These are phyloP conservation scores for Aspergillus fumigatus DNA, from an alignment of 2,329 filamentous ascomycete genomes.

Conservation along the genomic window DNA sequence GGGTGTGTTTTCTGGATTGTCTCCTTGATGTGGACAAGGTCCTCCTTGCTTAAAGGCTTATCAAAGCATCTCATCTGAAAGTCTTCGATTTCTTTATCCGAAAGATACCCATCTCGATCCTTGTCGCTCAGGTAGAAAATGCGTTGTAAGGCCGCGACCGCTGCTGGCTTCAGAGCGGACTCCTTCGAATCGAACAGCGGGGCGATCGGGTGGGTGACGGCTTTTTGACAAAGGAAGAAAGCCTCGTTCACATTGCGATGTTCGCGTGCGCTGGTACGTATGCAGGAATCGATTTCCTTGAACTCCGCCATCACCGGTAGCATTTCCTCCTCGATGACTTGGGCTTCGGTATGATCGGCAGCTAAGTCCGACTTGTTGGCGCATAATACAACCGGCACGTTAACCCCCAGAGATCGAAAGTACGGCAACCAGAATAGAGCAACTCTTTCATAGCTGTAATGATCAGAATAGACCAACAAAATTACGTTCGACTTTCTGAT, in stretches of 20 bases:
- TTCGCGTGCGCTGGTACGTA: slow-evolving; percentile 85
- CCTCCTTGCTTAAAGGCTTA: slow-evolving; percentile 73
- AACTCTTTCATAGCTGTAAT: slow-evolving; percentile 97
- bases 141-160: slow-evolving; percentile 76
- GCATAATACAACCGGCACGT: slow-evolving; percentile 93
- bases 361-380: slow-evolving; percentile 95
- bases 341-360: slow-evolving; percentile 67
- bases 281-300: slow-evolving; percentile 97
- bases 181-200: slow-evolving; percentile 97
- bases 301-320: slow-evolving; percentile 97
- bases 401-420: slow-evolving; percentile 95
- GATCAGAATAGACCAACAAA: slow-evolving; percentile 91
- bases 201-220: slow-evolving; percentile 93
- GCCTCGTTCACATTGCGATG: slow-evolving; percentile 93
- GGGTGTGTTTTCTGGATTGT: slow-evolving; percentile 70
- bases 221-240: slow-evolving; percentile 97
- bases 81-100: slow-evolving; percentile 81
- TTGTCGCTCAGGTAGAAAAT: slow-evolving; percentile 97
- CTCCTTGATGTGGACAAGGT: slow-evolving; percentile 85
- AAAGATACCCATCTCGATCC: slow-evolving; percentile 90
- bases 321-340: slow-evolving; percentile 96
- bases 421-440: slow-evolving; percentile 98
- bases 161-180: slow-evolving; percentile 77
- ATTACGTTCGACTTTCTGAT: slow-evolving; percentile 97
- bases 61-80: slow-evolving; percentile 93